Conservation (phyloP, 345 rosid genomes). For the Eucalyptus leucophloia region DNA sequence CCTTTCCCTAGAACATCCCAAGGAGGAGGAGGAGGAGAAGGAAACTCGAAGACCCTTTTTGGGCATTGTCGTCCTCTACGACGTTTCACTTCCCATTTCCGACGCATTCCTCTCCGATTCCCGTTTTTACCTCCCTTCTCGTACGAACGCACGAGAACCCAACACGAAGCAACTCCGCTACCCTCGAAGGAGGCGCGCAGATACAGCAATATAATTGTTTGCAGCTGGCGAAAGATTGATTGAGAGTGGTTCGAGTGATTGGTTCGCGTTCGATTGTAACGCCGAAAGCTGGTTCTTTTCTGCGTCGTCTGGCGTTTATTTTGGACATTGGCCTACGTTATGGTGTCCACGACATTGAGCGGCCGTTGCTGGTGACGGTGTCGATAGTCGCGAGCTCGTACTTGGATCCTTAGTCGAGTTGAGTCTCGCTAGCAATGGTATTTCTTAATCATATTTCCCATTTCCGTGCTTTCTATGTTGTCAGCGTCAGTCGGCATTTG, state of each 20-base stretch:
- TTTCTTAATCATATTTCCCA: not conserved
- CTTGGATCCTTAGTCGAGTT: not conserved
- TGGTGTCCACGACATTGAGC: not conserved
- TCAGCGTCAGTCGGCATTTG: not conserved
- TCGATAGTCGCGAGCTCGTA: not conserved
- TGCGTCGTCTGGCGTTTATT: not conserved
- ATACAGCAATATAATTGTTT: not conserved
- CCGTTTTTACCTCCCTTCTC: not conserved
- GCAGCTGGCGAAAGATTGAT: not conserved
- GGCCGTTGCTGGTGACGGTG: not conserved
- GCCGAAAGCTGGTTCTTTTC: not conserved
- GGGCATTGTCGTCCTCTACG: not conserved
- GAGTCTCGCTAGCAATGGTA: not conserved
- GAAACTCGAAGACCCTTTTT: not conserved
- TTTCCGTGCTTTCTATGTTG: not conserved
- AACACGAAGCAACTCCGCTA: not conserved
- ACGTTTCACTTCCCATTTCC: not conserved
- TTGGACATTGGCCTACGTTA: not conserved
- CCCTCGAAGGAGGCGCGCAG: not conserved
- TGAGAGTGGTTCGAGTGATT: not conserved
- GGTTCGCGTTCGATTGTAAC: not conserved
- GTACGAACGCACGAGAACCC: not conserved
- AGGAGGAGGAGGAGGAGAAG: not conserved
- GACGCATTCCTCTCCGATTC: not conserved
- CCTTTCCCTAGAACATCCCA: not conserved